Percentiles rank a stretch among this genome's conserved stretches.
Evolutionary conservation across 805 yeast species (phyloP).

Genomic region (Starmerella gropengiesseri): DNA sequence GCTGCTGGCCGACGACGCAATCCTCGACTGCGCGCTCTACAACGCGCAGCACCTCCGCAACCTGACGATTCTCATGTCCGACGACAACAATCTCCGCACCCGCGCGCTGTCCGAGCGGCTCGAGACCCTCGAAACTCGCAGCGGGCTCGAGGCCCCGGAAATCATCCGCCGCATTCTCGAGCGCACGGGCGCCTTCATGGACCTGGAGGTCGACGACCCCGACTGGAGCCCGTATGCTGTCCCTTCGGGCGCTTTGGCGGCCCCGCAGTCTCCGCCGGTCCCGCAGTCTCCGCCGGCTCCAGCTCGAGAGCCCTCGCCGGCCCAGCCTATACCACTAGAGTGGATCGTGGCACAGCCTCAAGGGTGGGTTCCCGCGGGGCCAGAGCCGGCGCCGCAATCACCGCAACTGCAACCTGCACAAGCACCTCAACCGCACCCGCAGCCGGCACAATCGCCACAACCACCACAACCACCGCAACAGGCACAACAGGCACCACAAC

Average conservation of each 20-base stretch:
- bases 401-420: too few relatives aligned
- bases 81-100: conserved; percentile 15
- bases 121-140: conserved; percentile 6
- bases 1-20: conserved; percentile 13
- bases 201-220: conserved; percentile 6
- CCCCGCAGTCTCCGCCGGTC: neutral
- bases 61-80: conserved; percentile 13
- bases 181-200: conserved; percentile 10
- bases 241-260: too few relatives aligned
- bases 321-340: too few relatives aligned
- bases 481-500: too few relatives aligned
- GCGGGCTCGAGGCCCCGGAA: neutral
- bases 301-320: neutral
- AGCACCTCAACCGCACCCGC: too few relatives aligned
- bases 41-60: neutral
- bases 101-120: conserved; percentile 14
- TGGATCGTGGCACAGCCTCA: too few relatives aligned
- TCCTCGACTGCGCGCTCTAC: conserved; percentile 21
- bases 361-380: too few relatives aligned
- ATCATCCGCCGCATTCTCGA: conserved; percentile 3
- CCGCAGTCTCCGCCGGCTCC: neutral
- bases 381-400: too few relatives aligned
- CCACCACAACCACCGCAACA: too few relatives aligned
- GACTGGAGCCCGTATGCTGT: too few relatives aligned
- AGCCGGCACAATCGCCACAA: too few relatives aligned